These are phyloP conservation scores for Camelina neglecta DNA, from an alignment of 345 rosid genomes.

Conservation along the genomic window DNA sequence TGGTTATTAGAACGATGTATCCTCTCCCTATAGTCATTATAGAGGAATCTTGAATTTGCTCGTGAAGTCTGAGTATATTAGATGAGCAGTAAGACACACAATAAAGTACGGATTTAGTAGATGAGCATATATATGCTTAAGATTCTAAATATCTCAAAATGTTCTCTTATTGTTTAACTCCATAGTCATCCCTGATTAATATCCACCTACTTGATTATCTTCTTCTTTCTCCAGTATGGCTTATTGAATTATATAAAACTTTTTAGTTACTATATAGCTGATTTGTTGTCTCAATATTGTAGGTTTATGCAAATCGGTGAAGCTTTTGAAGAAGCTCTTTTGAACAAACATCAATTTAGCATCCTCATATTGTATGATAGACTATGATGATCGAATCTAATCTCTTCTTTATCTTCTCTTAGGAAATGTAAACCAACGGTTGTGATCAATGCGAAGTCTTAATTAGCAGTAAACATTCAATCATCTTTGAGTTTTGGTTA, in stretches of 20 bases:
- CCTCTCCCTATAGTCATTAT: background rate
- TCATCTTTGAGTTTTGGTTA: conserved; percentile 5
- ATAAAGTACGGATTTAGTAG: background rate
- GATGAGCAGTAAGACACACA: conserved; percentile 9
- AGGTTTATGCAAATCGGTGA: conserved; percentile 29
- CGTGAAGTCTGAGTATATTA: background rate
- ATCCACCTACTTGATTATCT: background rate
- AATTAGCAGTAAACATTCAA: conserved; percentile 3
- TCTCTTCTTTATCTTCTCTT: background rate
- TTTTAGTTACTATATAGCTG: background rate
- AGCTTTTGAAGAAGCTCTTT: conserved; percentile 14
- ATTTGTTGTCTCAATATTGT: background rate
- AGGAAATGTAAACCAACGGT: conserved; percentile 24
- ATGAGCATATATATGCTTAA: background rate
- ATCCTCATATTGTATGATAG: conserved; percentile 23
- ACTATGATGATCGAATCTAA: background rate
- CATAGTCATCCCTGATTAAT: background rate
- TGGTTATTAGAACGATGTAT: background rate
- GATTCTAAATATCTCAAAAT: background rate
- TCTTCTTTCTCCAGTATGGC: background rate
- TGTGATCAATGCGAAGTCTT: conserved; percentile 22
- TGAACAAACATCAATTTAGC: conserved; percentile 13
- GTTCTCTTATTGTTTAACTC: background rate
- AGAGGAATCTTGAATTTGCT: conserved; percentile 5
- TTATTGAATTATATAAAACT: background rate